Conservation (phyloP, 257 asterid species). For the Lycium ferocissimum region DNA sequence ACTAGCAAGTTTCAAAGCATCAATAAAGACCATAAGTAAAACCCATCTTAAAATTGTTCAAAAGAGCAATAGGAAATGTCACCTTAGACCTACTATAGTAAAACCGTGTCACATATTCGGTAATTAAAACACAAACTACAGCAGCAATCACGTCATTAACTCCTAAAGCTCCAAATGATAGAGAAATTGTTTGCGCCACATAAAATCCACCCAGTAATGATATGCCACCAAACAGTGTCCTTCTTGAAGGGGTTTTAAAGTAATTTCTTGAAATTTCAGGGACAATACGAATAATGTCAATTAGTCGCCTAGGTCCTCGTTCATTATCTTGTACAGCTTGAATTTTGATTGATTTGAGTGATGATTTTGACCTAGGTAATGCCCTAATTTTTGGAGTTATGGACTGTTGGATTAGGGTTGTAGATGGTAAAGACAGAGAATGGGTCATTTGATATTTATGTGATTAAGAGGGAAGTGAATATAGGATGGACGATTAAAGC, state of each 20-base stretch:
- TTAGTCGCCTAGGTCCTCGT: slow-evolving; percentile 72
- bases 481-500: neutral
- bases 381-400: slow-evolving; percentile 27
- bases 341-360: too few species aligned
- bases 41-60: slow-evolving; percentile 96
- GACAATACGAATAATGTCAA: slow-evolving; percentile 74
- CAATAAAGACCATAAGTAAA: slow-evolving; percentile 94
- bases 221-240: slow-evolving; percentile 93
- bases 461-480: neutral
- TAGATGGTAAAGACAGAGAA: slow-evolving; percentile 44
- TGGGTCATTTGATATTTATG: slow-evolving; percentile 49
- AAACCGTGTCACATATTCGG: slow-evolving; percentile 85
- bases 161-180: slow-evolving; percentile 94
- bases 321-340: slow-evolving; percentile 77
- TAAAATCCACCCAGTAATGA: slow-evolving; percentile 93
- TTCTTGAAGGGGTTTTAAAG: slow-evolving; percentile 80
- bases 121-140: slow-evolving; percentile 80
- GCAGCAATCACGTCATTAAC: slow-evolving; percentile 96
- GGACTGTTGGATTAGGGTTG: slow-evolving; percentile 38
- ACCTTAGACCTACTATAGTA: slow-evolving; percentile 84
- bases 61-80: slow-evolving; percentile 83
- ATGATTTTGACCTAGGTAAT: slow-evolving; percentile 46
- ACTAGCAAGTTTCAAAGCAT: slow-evolving; percentile 93
- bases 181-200: slow-evolving; percentile 89
- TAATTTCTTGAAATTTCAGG: slow-evolving; percentile 81